phyloP scores from a whole-genome alignment of 2,329 filamentous ascomycete genomes.

The Neurospora sp. region DNA sequence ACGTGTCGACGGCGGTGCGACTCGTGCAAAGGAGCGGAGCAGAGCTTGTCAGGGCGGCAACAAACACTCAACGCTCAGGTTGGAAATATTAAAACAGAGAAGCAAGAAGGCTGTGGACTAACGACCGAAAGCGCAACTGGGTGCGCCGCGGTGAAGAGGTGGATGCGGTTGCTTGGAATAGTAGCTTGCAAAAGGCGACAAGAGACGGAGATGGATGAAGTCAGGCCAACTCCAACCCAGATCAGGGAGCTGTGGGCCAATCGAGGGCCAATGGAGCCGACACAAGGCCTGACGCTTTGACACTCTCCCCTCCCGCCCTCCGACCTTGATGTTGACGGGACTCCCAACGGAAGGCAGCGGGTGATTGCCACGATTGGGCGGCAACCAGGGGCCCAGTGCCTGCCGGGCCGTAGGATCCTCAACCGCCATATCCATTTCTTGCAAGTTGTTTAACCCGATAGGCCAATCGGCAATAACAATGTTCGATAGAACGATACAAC shows the following conservation, averaged over 20 bases:
- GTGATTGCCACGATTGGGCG: background rate
- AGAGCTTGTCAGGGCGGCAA: background rate
- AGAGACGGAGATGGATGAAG: background rate
- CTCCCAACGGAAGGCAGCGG: background rate
- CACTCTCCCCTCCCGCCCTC: background rate
- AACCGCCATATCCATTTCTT: background rate
- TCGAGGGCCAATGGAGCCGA: background rate
- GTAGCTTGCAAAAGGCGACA: background rate
- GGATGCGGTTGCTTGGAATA: background rate
- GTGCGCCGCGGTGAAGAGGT: background rate
- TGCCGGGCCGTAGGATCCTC: background rate
- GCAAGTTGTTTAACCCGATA: conserved; percentile 8
- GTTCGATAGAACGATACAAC: conserved; percentile 3
- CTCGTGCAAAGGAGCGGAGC: background rate
- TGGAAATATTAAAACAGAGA: background rate
- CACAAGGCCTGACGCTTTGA: background rate
- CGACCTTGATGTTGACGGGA: background rate
- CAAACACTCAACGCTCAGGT: background rate
- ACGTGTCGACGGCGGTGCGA: background rate
- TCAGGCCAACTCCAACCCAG: background rate
- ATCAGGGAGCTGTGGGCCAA: background rate
- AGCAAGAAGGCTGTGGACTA: background rate
- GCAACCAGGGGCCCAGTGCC: background rate
- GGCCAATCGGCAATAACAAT: conserved; percentile 12
- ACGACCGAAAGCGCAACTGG: background rate